These are phyloP conservation scores for Erysimum cheiri DNA, from an alignment of 441 rosid species.

Conservation along the genomic window DNA sequence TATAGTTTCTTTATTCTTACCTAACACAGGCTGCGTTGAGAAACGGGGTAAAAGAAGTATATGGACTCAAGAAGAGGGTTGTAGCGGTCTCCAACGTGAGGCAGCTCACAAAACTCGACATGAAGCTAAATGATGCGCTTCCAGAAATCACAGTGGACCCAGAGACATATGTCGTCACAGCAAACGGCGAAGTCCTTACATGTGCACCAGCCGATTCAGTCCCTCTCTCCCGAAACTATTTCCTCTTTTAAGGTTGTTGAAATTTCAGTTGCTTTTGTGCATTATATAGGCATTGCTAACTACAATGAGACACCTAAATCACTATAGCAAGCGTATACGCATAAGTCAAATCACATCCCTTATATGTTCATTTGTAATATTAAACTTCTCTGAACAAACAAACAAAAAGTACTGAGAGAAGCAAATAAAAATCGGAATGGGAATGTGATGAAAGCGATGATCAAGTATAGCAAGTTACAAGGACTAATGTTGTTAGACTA, in stretches of 20 bases:
- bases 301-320: background rate
- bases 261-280: background rate
- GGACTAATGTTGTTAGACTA: background rate
- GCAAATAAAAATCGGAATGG: background rate
- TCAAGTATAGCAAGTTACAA: background rate
- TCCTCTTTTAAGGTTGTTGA: constrained; percentile 60
- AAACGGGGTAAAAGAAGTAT: constrained; percentile 57
- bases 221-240: constrained; percentile 87
- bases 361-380: constrained; percentile 6
- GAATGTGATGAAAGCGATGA: constrained; percentile 17
- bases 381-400: constrained; percentile 6
- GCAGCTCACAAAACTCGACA: constrained; percentile 76
- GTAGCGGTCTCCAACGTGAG: constrained; percentile 78
- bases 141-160: constrained; percentile 86
- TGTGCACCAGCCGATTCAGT: constrained; percentile 72
- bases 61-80: constrained; percentile 75
- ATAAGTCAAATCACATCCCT: background rate
- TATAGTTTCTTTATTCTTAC: background rate
- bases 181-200: constrained; percentile 63
- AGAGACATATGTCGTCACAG: constrained; percentile 76
- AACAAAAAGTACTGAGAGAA: constrained; percentile 9
- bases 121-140: constrained; percentile 85
- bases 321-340: constrained; percentile 1
- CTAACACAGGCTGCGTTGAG: constrained; percentile 61
- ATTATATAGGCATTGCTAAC: background rate